Conservation (phyloP, 78 protist species). For the Tieghemostelium lacteum region DNA sequence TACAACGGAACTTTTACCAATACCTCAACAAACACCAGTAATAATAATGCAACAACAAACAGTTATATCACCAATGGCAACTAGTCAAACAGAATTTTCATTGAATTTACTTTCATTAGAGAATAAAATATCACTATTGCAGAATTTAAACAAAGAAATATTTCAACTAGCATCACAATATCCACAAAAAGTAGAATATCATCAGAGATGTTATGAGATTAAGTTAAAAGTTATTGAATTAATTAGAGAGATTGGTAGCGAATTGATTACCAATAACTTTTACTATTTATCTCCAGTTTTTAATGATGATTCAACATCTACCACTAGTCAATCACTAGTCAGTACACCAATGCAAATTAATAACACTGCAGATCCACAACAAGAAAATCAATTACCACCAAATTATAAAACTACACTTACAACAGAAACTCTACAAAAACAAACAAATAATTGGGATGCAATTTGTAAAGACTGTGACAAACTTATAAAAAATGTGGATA, state of each 20-base stretch:
- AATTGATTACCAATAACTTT: background rate
- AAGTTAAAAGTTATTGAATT: background rate
- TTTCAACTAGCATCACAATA: background rate
- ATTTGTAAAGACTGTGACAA: constrained; percentile 32
- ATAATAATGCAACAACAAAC: background rate
- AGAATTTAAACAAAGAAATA: constrained; percentile 10
- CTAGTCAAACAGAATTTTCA: background rate
- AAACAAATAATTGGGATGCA: constrained; percentile 23
- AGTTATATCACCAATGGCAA: background rate
- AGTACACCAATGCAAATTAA: background rate
- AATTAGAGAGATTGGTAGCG: background rate
- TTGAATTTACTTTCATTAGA: background rate
- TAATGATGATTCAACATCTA: background rate
- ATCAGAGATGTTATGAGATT: background rate
- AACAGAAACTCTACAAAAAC: constrained; percentile 15
- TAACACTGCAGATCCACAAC: constrained; percentile 10
- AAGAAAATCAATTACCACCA: background rate
- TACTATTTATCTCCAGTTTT: background rate
- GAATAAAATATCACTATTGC: background rate
- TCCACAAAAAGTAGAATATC: background rate
- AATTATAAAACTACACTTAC: constrained; percentile 31
- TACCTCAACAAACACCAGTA: constrained; percentile 17
- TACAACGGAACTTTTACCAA: constrained; percentile 6
- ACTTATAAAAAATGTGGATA: constrained; percentile 28
- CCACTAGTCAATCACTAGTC: background rate